Evolutionary conservation across 2,329 filamentous ascomycete species (phyloP), one percentile per base, ranked within the genome.

Genomic region (Diaporthe destruens): DNA sequence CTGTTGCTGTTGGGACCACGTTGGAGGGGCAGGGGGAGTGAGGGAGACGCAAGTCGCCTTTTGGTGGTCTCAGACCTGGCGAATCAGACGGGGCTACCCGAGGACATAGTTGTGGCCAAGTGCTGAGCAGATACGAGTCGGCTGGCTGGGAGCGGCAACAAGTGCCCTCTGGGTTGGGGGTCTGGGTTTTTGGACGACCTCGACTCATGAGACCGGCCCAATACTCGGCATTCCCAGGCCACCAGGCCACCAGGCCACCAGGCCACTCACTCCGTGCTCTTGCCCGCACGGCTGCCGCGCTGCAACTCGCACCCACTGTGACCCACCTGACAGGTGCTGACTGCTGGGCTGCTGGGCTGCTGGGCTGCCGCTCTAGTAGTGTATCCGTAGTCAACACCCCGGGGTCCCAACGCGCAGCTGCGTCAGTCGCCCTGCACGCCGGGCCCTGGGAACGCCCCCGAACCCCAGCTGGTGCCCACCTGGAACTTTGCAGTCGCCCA

Each of bases 401-500:
- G 7, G 11, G 2, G 12, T n/a, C n/a, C n/a, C n/a, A n/a, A n/a
- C n/a, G n/a, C n/a, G 29, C 32, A n/a, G 42, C 55, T 25, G 36
- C 36, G 55, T 59, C 55, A 39, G 55, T 57, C 12, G 34, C 34
- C 55, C 34, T 25, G 55, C 14, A 29, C n/a, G 53, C 32, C 53
- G 34, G 54, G 44, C 44, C 42, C 47, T 66, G 61, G 61, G 29
- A 53, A 29, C 29, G 5, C 61, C 53, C 39, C 36, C 36, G 8
- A 18, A 18, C 34, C 55, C 56, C n/a, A 59, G n/a, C n/a, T 61
- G 39, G 57, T 61, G 8, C 36, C 12, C 42, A 59, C 34, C 57
- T 63, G 57, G 57, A 63, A 63, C 57, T 63, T 63, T 63, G 57
- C 57, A 63, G 57, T 65, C 20, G 59, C 59, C 59, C 9, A 36